Percentiles rank a stretch among this genome's conserved stretches.
Conservation (phyloP, 305 asterid genomes). For the Caryopteris hybrid region DNA sequence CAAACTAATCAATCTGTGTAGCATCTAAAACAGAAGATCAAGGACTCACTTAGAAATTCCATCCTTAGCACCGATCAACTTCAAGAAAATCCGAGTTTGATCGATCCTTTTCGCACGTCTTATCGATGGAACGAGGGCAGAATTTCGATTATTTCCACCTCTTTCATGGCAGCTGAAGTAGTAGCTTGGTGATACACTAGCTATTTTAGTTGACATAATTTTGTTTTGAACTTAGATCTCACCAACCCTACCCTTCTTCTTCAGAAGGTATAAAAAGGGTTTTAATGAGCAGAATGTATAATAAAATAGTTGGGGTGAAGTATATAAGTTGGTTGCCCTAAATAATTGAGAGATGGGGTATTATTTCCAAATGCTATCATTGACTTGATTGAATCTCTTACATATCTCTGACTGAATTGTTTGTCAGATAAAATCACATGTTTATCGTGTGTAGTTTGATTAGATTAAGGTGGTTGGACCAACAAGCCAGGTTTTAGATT, state of each 20-base stretch:
- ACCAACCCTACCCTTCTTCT: background rate
- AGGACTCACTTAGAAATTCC: conserved; percentile 20
- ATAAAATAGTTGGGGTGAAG: background rate
- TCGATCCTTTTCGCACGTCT: background rate
- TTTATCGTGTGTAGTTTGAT: background rate
- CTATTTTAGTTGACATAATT: background rate
- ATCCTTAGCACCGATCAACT: background rate
- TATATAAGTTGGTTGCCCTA: background rate
- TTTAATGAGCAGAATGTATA: background rate
- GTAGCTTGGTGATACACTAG: conserved; percentile 5
- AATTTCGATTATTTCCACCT: background rate
- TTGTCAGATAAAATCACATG: background rate
- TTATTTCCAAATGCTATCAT: background rate
- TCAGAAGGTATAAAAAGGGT: background rate
- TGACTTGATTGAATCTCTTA: background rate
- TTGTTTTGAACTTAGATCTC: too few relatives aligned
- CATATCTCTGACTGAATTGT: background rate
- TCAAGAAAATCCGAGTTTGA: background rate
- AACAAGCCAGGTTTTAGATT: too few relatives aligned
- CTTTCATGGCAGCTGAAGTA: conserved; percentile 6
- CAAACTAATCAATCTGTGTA: background rate
- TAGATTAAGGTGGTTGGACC: background rate
- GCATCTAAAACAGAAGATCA: background rate
- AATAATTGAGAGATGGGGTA: conserved; percentile 1
- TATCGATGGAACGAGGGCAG: background rate